phyloP scores from a whole-genome alignment of 257 asterid genomes.

The Nicotiana benthamiana region DNA sequence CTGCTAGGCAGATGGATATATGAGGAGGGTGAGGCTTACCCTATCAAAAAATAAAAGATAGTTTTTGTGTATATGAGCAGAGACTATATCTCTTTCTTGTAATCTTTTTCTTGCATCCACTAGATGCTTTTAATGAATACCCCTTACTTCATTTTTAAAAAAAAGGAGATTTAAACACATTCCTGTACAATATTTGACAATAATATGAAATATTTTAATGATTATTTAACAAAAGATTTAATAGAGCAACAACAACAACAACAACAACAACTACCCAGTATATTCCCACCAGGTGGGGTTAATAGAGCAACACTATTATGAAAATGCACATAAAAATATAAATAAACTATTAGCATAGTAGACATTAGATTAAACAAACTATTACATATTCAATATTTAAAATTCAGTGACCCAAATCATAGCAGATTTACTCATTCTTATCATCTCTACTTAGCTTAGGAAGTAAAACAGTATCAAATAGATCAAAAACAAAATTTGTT shows the following conservation, averaged over 20 bases:
- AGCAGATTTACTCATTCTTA: neutral
- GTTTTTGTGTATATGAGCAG: too few relatives aligned
- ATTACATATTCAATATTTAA: neutral
- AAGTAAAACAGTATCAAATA: neutral
- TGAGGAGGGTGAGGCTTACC: neutral
- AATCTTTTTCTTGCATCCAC: too few relatives aligned
- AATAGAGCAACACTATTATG: neutral
- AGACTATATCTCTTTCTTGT: too few relatives aligned
- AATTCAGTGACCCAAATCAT: neutral
- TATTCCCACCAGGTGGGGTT: too few relatives aligned
- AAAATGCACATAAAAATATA: neutral
- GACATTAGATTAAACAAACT: neutral
- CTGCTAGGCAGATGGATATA: neutral
- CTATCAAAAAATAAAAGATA: neutral
- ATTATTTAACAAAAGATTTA: neutral
- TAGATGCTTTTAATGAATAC: too few relatives aligned
- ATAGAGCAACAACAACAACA: too few relatives aligned
- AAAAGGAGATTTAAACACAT: neutral
- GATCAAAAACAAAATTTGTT: neutral
- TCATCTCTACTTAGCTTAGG: neutral
- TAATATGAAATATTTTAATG: neutral
- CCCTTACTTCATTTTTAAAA: too few relatives aligned
- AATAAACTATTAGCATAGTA: neutral
- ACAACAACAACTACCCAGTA: too few relatives aligned
- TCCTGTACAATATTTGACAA: neutral